A percentile compares a stretch with the other conserved stretches of the same genome.
phyloP scores from a whole-genome alignment of 2,329 filamentous ascomycete species.

The Fusarium solani-melongenae region DNA sequence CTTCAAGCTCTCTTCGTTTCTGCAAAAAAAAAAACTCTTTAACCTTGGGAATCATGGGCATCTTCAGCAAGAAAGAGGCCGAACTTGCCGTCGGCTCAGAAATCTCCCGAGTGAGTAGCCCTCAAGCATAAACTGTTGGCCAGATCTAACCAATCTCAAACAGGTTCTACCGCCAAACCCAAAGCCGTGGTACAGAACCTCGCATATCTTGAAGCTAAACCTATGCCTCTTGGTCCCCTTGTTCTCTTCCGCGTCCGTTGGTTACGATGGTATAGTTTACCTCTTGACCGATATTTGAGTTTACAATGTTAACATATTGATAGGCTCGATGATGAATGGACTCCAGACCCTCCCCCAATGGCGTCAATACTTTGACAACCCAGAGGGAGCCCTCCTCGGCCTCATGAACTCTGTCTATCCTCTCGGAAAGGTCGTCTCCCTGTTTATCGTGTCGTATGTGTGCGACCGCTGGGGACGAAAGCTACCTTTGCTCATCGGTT shows the following conservation, averaged over 20 bases:
- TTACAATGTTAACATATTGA: not conserved
- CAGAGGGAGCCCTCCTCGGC: constrained; percentile 48
- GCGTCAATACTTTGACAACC: constrained; percentile 52
- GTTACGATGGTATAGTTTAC: not conserved
- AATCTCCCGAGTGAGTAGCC: not conserved
- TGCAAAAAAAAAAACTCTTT: not conserved
- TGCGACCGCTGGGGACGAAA: constrained; percentile 54
- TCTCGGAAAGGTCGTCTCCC: constrained; percentile 51
- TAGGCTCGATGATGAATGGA: constrained; percentile 56
- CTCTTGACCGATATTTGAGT: not conserved
- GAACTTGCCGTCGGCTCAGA: not conserved
- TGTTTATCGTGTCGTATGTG: constrained; percentile 48
- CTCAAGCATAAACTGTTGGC: not conserved
- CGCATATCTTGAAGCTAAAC: not conserved
- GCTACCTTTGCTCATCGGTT: constrained; percentile 49
- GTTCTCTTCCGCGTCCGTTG: not conserved
- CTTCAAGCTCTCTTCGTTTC: not conserved
- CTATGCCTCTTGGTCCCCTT: not conserved
- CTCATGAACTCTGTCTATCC: constrained; percentile 50
- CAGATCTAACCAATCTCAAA: not conserved
- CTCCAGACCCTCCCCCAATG: constrained; percentile 54
- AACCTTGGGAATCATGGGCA: not conserved
- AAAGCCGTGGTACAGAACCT: not conserved
- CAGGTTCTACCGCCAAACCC: not conserved
- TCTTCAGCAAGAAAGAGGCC: not conserved